Conservation (phyloP, 1,139 yeast genomes). For the Pichia kudriavzevii region DNA sequence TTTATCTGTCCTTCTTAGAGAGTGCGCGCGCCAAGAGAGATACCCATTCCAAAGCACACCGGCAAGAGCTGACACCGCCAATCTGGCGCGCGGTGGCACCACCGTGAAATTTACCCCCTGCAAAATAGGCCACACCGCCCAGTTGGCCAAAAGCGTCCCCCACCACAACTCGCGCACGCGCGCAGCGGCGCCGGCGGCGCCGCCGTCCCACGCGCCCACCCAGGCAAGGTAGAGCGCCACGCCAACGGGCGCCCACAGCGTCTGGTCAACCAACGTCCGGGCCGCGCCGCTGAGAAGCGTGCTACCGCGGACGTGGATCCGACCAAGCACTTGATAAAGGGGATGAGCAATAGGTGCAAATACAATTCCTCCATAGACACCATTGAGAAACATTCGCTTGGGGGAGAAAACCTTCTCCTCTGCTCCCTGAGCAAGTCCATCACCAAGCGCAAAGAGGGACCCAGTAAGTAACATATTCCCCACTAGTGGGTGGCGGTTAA, state of each 20-base stretch:
- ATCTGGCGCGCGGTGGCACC: conserved; percentile 64
- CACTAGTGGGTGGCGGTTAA: too few relatives aligned
- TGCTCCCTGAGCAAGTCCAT: too few relatives aligned
- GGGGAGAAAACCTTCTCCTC: too few relatives aligned
- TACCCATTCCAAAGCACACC: conserved; percentile 85
- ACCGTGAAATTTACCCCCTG: conserved; percentile 65
- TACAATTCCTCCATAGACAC: too few relatives aligned
- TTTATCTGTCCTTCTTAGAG: too few relatives aligned
- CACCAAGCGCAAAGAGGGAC: too few relatives aligned
- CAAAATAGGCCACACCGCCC: conserved; percentile 84
- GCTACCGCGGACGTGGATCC: not conserved
- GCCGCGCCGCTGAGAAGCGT: not conserved
- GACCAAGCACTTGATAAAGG: too few relatives aligned
- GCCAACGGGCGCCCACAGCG: conserved; percentile 67
- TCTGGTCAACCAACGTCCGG: conserved; percentile 64
- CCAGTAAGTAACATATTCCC: too few relatives aligned
- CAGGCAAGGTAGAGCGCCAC: conserved; percentile 61
- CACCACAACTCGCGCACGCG: conserved; percentile 47
- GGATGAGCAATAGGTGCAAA: too few relatives aligned
- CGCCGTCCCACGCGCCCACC: conserved; percentile 61
- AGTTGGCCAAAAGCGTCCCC: conserved; percentile 59
- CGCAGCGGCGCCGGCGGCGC: conserved; percentile 30
- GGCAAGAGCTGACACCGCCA: conserved; percentile 58
- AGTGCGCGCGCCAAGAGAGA: conserved; percentile 28
- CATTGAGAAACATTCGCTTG: too few relatives aligned